Evolutionary conservation across 164 flowering plant genomes (phyloP).

Genomic region (Berberis vulgaris): DNA sequence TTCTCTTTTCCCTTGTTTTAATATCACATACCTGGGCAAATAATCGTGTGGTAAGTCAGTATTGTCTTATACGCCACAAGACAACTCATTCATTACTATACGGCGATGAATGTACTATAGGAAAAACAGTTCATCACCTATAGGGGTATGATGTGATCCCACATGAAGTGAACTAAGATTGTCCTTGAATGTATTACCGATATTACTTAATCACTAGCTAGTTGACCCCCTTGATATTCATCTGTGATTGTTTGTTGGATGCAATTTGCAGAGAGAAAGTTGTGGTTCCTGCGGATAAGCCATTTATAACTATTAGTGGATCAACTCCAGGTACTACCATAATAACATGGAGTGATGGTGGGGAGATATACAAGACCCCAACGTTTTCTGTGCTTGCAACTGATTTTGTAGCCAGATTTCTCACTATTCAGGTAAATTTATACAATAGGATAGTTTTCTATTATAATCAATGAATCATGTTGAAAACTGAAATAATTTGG

Average conservation of each 20-base stretch:
- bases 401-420: conserved; percentile 50
- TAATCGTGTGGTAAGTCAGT: too few relatives aligned
- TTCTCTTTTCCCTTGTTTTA: neutral
- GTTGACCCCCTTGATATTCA: neutral
- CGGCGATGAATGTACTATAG: too few relatives aligned
- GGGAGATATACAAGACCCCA: conserved; percentile 34
- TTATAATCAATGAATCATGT: too few relatives aligned
- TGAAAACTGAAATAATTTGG: neutral
- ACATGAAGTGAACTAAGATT: too few relatives aligned
- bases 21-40: neutral
- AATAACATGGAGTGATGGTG: conserved; percentile 48
- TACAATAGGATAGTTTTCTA: neutral
- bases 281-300: conserved; percentile 55
- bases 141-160: too few relatives aligned
- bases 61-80: too few relatives aligned
- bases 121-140: too few relatives aligned
- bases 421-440: conserved; percentile 50
- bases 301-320: conserved; percentile 65
- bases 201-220: too few relatives aligned
- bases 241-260: neutral
- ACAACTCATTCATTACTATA: too few relatives aligned
- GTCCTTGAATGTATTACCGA: too few relatives aligned
- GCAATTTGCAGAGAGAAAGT: conserved; percentile 43
- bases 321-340: conserved; percentile 29
- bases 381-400: conserved; percentile 51